phyloP scores from a whole-genome alignment of 2,329 filamentous ascomycete genomes.

The Acephala macrosclerotiorum region DNA sequence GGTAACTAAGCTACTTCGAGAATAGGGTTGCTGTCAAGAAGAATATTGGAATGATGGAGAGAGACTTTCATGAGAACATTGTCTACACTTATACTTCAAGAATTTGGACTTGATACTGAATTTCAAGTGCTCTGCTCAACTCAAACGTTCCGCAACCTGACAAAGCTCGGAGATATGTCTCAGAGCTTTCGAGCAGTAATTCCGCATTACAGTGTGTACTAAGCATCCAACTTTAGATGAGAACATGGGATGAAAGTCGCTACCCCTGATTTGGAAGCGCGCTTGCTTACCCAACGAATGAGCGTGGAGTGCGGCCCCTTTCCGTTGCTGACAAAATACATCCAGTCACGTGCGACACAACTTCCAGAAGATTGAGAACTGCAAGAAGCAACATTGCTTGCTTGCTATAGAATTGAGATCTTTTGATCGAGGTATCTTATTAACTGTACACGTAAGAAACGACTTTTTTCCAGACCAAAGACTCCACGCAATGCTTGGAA shows the following conservation, averaged over 20 bases:
- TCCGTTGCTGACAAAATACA: slow-evolving; percentile 1
- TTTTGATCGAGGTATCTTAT: not conserved
- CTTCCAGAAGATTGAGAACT: too few relatives aligned
- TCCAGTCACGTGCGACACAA: not conserved
- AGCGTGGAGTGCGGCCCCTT: not conserved
- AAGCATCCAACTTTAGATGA: not conserved
- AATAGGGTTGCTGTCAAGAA: not conserved
- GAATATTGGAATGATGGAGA: not conserved
- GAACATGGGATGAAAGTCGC: not conserved
- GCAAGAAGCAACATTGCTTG: not conserved
- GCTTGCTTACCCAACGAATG: slow-evolving; percentile 4
- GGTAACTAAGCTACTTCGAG: not conserved
- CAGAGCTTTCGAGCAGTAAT: not conserved
- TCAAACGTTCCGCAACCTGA: not conserved
- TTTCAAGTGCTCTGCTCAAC: not conserved
- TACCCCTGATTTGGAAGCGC: slow-evolving; percentile 5
- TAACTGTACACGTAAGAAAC: not conserved
- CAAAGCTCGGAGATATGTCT: not conserved
- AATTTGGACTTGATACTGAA: not conserved
- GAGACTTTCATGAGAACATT: not conserved
- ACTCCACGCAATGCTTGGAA: slow-evolving; percentile 20
- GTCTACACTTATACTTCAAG: not conserved
- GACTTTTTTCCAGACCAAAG: slow-evolving; percentile 15
- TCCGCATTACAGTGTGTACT: not conserved
- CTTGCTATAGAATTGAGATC: not conserved